Evolutionary conservation across 345 rosid genomes (phyloP), one percentile per base, ranked within the genome.

Genomic region (Populus tremula): DNA sequence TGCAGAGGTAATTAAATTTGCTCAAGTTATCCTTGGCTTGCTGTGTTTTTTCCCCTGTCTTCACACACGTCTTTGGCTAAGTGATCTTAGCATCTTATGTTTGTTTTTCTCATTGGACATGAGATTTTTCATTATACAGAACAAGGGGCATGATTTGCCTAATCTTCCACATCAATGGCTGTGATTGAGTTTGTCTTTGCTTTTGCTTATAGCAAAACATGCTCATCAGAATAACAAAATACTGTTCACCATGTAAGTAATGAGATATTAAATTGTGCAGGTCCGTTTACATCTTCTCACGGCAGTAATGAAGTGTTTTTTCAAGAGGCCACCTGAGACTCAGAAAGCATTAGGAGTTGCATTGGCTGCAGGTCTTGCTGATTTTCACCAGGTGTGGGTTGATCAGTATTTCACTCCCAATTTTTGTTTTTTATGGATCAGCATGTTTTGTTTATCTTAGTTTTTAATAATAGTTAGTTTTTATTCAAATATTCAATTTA

Each of bases 251-350:
- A 47, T 25, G 53, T 50, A 14, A 71, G 17, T 78, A 53, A 73
- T 39, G 36, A 65, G 50, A 69, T 71, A 54, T 82, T 73, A 71
- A 45, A 18, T 79, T 80, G 84, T 61, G 13, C 97, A 95, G 99
- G 98, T 95, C 80, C 96, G 98, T 53, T 84, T 93, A 71, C 99
- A 96, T 87, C 99, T 96, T 80, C 91, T 96, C 75, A 92, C 98
- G 69, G 98, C 98, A 61, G 92, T 91, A 20, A 88, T 92, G 97
- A 96, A 96, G 84, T 96, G 99, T 82, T 96, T 92, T 79, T 96
- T 93, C 79, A 92, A 92, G 89, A 92, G 99, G 74, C 88, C 99
- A 49, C 98, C 98, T 61, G 98, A 93, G 90, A 92, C 98, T 72
- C 98, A 92, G 85, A 96, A 83, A 78, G 98, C 97, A 73, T 54